A percentile compares a stretch with the other conserved stretches of the same genome.
Evolutionary conservation across 2,329 filamentous ascomycete genomes (phyloP).

Genomic region (Colletotrichum tamarilloi): DNA sequence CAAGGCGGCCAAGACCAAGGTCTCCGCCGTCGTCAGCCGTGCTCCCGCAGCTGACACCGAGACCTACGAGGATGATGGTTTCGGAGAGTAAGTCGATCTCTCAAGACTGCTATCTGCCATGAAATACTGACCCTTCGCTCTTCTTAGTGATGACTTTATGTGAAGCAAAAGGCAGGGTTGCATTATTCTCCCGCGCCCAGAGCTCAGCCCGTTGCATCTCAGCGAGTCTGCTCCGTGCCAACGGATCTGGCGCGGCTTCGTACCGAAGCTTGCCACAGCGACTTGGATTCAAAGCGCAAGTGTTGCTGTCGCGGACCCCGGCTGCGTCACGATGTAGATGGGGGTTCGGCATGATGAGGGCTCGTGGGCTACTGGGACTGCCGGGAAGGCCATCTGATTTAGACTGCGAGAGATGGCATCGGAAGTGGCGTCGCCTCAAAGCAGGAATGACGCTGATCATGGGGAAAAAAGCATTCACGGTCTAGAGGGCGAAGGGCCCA

Average conservation of each 20-base stretch:
- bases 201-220: constrained; percentile 11
- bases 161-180: constrained; percentile 55
- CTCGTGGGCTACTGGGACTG: constrained; percentile 7
- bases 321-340: constrained; percentile 7
- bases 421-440: constrained; percentile 2
- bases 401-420: not conserved
- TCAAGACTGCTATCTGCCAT: not conserved
- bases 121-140: constrained; percentile 35
- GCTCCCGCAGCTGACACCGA: constrained; percentile 75
- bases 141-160: constrained; percentile 76
- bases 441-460: constrained; percentile 4
- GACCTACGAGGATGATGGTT: constrained; percentile 81
- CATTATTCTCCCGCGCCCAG: constrained; percentile 30
- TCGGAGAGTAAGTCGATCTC: constrained; percentile 78
- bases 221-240: constrained; percentile 14
- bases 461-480: not conserved
- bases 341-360: not conserved
- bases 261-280: constrained; percentile 14
- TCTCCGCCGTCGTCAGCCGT: constrained; percentile 76
- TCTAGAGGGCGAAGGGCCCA: not conserved
- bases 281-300: not conserved
- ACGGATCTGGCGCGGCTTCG: constrained; percentile 13
- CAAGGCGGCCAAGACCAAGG: constrained; percentile 97
- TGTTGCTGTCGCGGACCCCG: constrained; percentile 9
- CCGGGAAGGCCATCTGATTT: not conserved